Percentiles rank a stretch among this genome's conserved stretches.
These are phyloP conservation scores for Paracorniculantispora psalliotae DNA, from an alignment of 2,329 filamentous ascomycete genomes.

Conservation along the genomic window DNA sequence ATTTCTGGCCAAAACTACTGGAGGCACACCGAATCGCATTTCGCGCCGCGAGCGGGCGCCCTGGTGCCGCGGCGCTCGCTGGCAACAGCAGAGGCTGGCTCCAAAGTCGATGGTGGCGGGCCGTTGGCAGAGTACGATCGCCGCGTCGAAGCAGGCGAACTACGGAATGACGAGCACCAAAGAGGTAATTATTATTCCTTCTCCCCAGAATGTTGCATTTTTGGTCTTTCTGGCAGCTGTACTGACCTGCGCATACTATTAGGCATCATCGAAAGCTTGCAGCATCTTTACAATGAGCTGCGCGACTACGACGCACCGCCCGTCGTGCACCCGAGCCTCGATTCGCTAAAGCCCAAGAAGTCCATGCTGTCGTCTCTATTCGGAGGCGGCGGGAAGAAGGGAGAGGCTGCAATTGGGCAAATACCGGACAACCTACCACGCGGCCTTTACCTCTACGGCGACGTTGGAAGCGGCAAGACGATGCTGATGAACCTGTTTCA, in stretches of 20 bases:
- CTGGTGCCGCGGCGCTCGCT: conserved; percentile 21
- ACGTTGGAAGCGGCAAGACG: conserved; percentile 96
- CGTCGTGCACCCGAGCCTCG: conserved; percentile 72
- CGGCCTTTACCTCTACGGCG: conserved; percentile 90
- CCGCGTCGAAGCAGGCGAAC: conserved; percentile 65
- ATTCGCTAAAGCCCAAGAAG: conserved; percentile 54
- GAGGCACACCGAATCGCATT: neutral
- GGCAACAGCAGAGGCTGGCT: conserved; percentile 25
- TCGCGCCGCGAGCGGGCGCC: conserved; percentile 12
- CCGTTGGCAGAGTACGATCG: conserved; percentile 86
- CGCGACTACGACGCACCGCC: conserved; percentile 65
- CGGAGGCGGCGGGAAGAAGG: conserved; percentile 47
- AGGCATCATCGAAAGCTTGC: conserved; percentile 85
- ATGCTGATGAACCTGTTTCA: conserved; percentile 99
- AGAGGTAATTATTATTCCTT: conserved; percentile 54
- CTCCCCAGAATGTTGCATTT: neutral
- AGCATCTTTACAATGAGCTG: conserved; percentile 83
- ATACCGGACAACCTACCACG: conserved; percentile 75
- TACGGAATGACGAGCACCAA: conserved; percentile 89
- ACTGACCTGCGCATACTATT: neutral
- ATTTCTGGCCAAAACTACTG: conserved; percentile 10
- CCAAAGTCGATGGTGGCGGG: conserved; percentile 43
- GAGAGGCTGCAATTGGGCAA: conserved; percentile 35
- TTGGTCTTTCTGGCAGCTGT: neutral
- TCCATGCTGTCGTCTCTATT: conserved; percentile 56